These are phyloP conservation scores for Gaultheria prostrata DNA, from an alignment of 148 eudicot species.

Conservation along the genomic window DNA sequence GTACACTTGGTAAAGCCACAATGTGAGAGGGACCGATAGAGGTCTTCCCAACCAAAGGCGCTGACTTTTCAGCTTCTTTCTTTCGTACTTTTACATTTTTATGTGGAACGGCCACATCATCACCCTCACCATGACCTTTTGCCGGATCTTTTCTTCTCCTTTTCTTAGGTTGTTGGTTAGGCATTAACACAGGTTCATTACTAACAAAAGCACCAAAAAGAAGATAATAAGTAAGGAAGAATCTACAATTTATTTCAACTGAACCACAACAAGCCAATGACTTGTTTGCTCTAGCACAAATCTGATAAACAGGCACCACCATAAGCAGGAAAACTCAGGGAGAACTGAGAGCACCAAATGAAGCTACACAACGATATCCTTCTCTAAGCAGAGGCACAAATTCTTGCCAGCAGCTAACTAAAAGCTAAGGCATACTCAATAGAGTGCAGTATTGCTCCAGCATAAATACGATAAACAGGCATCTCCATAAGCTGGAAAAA, in stretches of 20 bases:
- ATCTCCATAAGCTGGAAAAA: background rate
- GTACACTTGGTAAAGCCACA: constrained; percentile 36
- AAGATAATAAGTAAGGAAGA: background rate
- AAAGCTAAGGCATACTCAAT: background rate
- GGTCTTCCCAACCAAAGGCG: constrained; percentile 41
- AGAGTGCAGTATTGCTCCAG: too few relatives aligned
- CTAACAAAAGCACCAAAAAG: constrained; percentile 23
- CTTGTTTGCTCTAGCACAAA: background rate
- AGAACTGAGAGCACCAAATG: background rate
- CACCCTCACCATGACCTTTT: constrained; percentile 45
- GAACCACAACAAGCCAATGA: background rate
- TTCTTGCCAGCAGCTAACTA: background rate
- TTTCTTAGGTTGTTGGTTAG: constrained; percentile 67
- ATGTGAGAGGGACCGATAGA: constrained; percentile 32
- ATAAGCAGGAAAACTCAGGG: background rate
- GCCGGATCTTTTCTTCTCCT: constrained; percentile 70
- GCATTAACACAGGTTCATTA: constrained; percentile 53
- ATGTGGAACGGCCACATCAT: constrained; percentile 39
- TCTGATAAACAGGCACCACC: background rate
- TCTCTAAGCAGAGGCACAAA: background rate
- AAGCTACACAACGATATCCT: background rate
- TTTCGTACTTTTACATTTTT: constrained; percentile 60
- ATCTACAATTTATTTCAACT: constrained; percentile 6
- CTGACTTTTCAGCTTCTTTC: constrained; percentile 49
- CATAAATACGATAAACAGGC: background rate